phyloP scores from a whole-genome alignment of 257 asterid species.

The Linaria vulgaris region DNA sequence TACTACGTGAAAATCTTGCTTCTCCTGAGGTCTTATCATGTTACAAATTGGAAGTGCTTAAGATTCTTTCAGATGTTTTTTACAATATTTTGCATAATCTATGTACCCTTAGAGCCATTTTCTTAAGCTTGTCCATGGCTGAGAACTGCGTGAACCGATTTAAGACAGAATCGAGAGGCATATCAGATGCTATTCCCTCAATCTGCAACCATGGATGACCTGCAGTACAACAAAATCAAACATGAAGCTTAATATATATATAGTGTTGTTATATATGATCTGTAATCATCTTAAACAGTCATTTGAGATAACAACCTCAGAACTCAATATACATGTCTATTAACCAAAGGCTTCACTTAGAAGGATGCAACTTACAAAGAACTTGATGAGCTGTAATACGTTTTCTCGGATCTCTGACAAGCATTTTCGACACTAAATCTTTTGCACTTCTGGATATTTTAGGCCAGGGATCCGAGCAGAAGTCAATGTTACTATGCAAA shows the following conservation, averaged over 20 bases:
- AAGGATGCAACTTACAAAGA: slow-evolving; percentile 22
- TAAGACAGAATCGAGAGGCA: slow-evolving; percentile 34
- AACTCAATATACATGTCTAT: neutral
- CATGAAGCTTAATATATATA: no score
- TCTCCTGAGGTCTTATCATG: neutral
- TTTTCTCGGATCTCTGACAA: slow-evolving; percentile 32
- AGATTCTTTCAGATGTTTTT: no score
- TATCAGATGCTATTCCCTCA: slow-evolving; percentile 33
- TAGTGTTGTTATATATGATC: neutral
- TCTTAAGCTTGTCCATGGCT: slow-evolving; percentile 31
- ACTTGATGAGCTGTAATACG: slow-evolving; percentile 37
- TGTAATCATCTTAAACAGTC: no score
- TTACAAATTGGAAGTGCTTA: no score
- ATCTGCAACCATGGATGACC: slow-evolving; percentile 39
- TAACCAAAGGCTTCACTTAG: neutral
- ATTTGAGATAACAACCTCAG: neutral
- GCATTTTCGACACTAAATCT: slow-evolving; percentile 33
- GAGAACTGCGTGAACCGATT: slow-evolving; percentile 35
- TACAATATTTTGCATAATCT: no score
- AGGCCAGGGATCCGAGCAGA: slow-evolving; percentile 41
- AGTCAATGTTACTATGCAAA: slow-evolving; percentile 31
- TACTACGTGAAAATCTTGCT: no score
- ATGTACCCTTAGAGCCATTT: slow-evolving; percentile 30
- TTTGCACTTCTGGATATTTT: slow-evolving; percentile 33
- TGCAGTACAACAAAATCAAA: slow-evolving; percentile 8